Percentiles rank a stretch among this genome's conserved stretches.
These are phyloP conservation scores for Scheffersomyces lignosus DNA, from an alignment of 805 yeast species.

Conservation along the genomic window DNA sequence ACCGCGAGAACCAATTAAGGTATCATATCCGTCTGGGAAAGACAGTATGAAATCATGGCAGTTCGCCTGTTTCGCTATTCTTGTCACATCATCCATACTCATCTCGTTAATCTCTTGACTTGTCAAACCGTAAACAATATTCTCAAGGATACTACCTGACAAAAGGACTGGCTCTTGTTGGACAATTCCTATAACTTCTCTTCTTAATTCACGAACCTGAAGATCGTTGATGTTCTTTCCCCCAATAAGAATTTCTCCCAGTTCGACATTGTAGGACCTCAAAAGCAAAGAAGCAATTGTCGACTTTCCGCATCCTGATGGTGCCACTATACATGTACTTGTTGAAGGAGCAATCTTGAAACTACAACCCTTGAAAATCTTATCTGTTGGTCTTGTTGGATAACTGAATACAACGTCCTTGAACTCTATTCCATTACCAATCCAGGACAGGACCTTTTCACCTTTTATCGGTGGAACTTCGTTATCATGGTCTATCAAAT, in stretches of 20 bases:
- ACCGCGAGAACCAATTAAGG: slow-evolving; percentile 56
- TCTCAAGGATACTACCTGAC: slow-evolving; percentile 56
- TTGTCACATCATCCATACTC: slow-evolving; percentile 42
- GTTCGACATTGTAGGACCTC: slow-evolving; percentile 50
- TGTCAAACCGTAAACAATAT: slow-evolving; percentile 53
- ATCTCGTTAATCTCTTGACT: slow-evolving; percentile 31
- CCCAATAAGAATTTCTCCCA: slow-evolving; percentile 52
- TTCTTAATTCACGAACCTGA: slow-evolving; percentile 51
- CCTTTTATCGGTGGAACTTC: slow-evolving; percentile 40
- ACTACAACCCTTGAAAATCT: slow-evolving; percentile 37
- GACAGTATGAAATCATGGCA: slow-evolving; percentile 56
- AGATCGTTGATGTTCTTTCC: slow-evolving; percentile 48
- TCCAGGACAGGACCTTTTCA: slow-evolving; percentile 17
- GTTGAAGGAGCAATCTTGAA: slow-evolving; percentile 37
- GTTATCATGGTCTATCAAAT: slow-evolving; percentile 38
- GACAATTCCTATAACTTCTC: slow-evolving; percentile 53
- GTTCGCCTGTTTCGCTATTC: slow-evolving; percentile 53
- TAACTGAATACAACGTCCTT: slow-evolving; percentile 41
- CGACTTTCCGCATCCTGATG: slow-evolving; percentile 63
- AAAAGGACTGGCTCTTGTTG: slow-evolving; percentile 63
- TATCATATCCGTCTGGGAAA: slow-evolving; percentile 62
- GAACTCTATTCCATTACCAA: slow-evolving; percentile 37
- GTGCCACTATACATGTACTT: slow-evolving; percentile 49
- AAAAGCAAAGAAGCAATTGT: slow-evolving; percentile 56
- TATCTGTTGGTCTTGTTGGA: slow-evolving; percentile 38